phyloP scores from a whole-genome alignment of 306 rosid species.

The Lotus japonicus region DNA sequence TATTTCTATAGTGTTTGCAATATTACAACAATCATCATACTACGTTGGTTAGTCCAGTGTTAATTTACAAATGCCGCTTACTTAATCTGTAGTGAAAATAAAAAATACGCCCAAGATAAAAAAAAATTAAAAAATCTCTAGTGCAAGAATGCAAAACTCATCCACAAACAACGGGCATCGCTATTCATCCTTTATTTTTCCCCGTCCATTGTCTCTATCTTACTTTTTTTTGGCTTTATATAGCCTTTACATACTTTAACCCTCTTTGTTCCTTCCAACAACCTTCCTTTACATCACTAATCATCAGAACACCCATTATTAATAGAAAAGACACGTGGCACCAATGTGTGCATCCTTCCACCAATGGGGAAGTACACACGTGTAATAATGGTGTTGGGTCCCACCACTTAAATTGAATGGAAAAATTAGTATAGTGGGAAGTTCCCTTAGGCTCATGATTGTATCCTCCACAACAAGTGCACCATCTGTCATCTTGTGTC shows the following conservation, averaged over 20 bases:
- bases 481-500: not conserved
- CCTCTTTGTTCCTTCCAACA: conserved; percentile 14
- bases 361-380: conserved; percentile 18
- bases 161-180: not conserved
- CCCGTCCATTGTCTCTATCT: not conserved
- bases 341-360: not conserved
- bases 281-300: conserved; percentile 19
- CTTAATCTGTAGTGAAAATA: too few species aligned
- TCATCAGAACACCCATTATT: conserved; percentile 20
- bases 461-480: conserved; percentile 34
- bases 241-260: conserved; percentile 10
- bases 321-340: conserved; percentile 20
- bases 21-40: too few species aligned
- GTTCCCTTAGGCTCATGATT: conserved; percentile 25
- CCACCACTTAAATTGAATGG: conserved; percentile 5
- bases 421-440: conserved; percentile 14
- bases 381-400: conserved; percentile 10
- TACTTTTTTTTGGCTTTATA: conserved; percentile 3
- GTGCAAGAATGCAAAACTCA: not conserved
- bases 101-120: not conserved
- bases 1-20: too few species aligned
- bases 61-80: not conserved
- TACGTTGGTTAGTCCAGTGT: too few species aligned
- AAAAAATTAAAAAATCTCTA: not conserved
- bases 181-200: not conserved